A percentile compares a stretch with the other conserved stretches of the same genome.
phyloP scores from a whole-genome alignment of 2,329 filamentous ascomycete species.

The Fusarium cicatricum region DNA sequence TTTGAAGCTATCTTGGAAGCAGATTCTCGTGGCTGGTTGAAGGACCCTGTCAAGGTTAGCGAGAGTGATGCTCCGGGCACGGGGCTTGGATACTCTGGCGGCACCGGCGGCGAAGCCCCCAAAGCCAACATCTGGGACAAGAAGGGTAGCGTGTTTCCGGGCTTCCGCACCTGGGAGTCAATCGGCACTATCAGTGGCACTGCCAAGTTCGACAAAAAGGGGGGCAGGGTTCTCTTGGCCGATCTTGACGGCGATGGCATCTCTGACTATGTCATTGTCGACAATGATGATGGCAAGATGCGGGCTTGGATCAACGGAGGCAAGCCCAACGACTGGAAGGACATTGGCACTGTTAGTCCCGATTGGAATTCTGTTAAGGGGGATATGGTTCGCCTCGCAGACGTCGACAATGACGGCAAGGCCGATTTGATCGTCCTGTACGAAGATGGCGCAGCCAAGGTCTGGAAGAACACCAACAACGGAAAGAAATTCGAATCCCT shows the following conservation, averaged over 20 bases:
- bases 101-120: neutral
- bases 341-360: constrained; percentile 11
- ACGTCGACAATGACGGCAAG: constrained; percentile 24
- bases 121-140: constrained; percentile 9
- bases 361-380: constrained; percentile 10
- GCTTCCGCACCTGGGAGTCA: constrained; percentile 14
- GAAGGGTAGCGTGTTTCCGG: constrained; percentile 10
- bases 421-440: constrained; percentile 18
- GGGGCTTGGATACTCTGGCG: neutral
- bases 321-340: constrained; percentile 15
- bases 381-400: constrained; percentile 20
- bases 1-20: constrained; percentile 20
- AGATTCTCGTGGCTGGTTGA: constrained; percentile 21
- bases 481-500: constrained; percentile 13
- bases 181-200: constrained; percentile 5
- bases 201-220: neutral
- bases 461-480: constrained; percentile 20
- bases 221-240: constrained; percentile 9
- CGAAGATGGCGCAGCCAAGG: constrained; percentile 18
- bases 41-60: constrained; percentile 7
- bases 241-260: constrained; percentile 23
- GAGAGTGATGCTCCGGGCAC: neutral
- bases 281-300: constrained; percentile 6
- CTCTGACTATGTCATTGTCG: constrained; percentile 14
- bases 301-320: constrained; percentile 21